Evolutionary conservation across 1,139 yeast species (phyloP).

Genomic region (Sugiyamaella neomexicana): DNA sequence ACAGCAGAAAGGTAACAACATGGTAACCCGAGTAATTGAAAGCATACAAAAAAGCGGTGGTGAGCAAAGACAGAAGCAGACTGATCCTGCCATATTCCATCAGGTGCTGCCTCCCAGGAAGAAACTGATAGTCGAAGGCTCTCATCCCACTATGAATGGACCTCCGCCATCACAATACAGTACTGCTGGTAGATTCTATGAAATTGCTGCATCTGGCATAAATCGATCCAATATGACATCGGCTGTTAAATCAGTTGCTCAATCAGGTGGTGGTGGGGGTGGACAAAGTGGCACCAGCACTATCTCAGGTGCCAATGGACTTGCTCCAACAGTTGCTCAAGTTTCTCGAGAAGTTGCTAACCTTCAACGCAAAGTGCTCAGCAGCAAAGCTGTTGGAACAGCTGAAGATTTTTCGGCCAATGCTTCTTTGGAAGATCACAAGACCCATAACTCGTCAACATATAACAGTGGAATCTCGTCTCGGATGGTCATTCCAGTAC

Average conservation of each 20-base stretch:
- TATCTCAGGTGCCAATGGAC: conserved; percentile 57
- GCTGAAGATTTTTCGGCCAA: background rate
- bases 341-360: conserved; percentile 66
- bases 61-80: background rate
- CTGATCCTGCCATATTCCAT: background rate
- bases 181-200: conserved; percentile 46
- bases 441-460: background rate
- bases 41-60: background rate
- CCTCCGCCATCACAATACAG: conserved; percentile 5
- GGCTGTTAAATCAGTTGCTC: conserved; percentile 38
- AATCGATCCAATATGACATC: conserved; percentile 59
- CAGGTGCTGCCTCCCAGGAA: conserved; percentile 3
- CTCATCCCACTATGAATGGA: background rate
- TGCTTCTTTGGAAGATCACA: background rate
- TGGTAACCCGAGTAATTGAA: background rate
- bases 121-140: conserved; percentile 3
- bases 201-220: conserved; percentile 80
- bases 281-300: conserved; percentile 44
- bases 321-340: conserved; percentile 66
- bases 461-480: background rate
- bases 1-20: background rate
- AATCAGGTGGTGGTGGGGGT: conserved; percentile 36
- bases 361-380: conserved; percentile 52
- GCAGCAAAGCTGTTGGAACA: background rate
- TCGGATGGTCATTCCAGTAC: conserved; percentile 1